These are phyloP conservation scores for Dendryphion nanum DNA, from an alignment of 2,329 filamentous ascomycete species.

Conservation along the genomic window DNA sequence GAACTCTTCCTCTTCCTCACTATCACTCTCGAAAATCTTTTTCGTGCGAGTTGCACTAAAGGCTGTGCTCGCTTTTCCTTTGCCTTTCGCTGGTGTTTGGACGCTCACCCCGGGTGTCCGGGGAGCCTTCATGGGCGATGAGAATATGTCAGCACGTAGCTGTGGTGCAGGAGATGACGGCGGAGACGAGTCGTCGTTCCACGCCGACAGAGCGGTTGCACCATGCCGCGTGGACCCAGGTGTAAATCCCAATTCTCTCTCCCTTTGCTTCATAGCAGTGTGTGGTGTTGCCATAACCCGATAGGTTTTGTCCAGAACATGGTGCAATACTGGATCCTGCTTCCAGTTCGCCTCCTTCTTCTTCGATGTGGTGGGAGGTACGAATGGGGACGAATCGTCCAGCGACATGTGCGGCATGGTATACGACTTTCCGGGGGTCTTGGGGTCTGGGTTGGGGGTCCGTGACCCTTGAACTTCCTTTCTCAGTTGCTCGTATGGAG, in stretches of 20 bases:
- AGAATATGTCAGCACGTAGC: constrained; percentile 81
- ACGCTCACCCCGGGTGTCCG: constrained; percentile 83
- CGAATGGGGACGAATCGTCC: constrained; percentile 53
- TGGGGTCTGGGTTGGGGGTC: constrained; percentile 30
- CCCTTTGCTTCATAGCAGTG: constrained; percentile 56
- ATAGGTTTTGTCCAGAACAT: constrained; percentile 93
- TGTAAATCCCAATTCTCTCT: constrained; percentile 37
- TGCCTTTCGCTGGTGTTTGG: constrained; percentile 61
- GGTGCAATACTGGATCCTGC: constrained; percentile 81
- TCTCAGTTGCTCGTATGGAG: constrained; percentile 73
- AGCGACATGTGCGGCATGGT: constrained; percentile 43
- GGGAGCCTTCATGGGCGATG: constrained; percentile 65
- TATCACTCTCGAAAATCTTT: constrained; percentile 68
- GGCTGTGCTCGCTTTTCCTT: constrained; percentile 6
- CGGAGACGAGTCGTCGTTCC: constrained; percentile 47
- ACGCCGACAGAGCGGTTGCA: constrained; percentile 21
- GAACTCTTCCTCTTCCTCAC: constrained; percentile 58
- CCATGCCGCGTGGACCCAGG: constrained; percentile 35
- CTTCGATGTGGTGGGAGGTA: constrained; percentile 39
- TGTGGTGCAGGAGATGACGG: constrained; percentile 67
- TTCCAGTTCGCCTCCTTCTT: constrained; percentile 29
- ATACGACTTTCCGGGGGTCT: constrained; percentile 35
- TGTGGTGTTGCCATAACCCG: constrained; percentile 90
- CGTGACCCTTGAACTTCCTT: constrained; percentile 58
- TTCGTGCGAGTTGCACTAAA: constrained; percentile 51